Evolutionary conservation across 371 early-diverging fungal species (phyloP).

Genomic region (Mucor piriformis): DNA sequence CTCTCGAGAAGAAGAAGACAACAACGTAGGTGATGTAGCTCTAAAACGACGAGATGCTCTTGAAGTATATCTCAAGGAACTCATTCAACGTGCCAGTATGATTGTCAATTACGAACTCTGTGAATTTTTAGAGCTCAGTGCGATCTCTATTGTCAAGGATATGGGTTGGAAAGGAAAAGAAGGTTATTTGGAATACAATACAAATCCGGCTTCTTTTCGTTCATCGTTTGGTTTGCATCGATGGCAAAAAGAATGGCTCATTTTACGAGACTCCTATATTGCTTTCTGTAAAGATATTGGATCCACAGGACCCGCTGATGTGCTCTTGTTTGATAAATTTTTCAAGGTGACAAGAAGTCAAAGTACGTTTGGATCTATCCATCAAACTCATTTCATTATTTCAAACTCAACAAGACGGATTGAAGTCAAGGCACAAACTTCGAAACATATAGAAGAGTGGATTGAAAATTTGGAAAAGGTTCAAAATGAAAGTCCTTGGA

Average conservation of each 20-base stretch:
- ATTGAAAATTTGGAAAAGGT: constrained; percentile 56
- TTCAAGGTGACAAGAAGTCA: constrained; percentile 45
- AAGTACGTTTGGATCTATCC: constrained; percentile 32
- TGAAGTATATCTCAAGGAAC: constrained; percentile 60
- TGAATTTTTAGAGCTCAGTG: constrained; percentile 79
- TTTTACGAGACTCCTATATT: constrained; percentile 58
- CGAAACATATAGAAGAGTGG: constrained; percentile 66
- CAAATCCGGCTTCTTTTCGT: constrained; percentile 27
- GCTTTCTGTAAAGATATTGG: constrained; percentile 57
- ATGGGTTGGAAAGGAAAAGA: constrained; percentile 90
- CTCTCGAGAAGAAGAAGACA: constrained; percentile 32
- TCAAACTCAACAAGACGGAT: constrained; percentile 61
- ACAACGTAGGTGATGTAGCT: constrained; percentile 39
- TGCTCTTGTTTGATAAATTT: constrained; percentile 70
- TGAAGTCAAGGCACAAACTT: constrained; percentile 69
- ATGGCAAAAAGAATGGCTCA: constrained; percentile 73
- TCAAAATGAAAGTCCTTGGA: constrained; percentile 69
- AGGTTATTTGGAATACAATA: constrained; percentile 65
- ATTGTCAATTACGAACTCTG: constrained; percentile 66
- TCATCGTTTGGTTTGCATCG: constrained; percentile 26
- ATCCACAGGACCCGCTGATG: constrained; percentile 60
- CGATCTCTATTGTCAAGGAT: constrained; percentile 68
- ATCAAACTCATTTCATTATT: constrained; percentile 46
- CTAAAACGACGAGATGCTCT: constrained; percentile 63
- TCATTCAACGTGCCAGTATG: constrained; percentile 59